phyloP scores from a whole-genome alignment of 305 asterid species.

The Andrographis paniculata region DNA sequence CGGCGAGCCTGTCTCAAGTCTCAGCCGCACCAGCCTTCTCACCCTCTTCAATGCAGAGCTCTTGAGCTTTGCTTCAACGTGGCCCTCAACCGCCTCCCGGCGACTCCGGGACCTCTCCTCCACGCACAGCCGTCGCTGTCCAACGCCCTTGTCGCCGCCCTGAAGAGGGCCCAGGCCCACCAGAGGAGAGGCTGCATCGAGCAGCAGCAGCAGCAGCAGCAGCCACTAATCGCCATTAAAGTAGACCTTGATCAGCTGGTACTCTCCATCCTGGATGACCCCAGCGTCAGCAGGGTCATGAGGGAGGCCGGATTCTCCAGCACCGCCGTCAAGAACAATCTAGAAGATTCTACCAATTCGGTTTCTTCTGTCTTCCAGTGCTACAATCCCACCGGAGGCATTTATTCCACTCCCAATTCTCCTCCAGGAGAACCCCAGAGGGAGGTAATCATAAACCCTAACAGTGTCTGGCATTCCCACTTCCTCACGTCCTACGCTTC shows the following conservation, averaged over 20 bases:
- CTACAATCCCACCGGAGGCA: conserved; percentile 49
- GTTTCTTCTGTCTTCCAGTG: conserved; percentile 47
- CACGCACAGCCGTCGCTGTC: conserved; percentile 78
- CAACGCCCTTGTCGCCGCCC: conserved; percentile 78
- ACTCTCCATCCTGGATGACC: conserved; percentile 75
- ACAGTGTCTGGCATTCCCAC: conserved; percentile 24
- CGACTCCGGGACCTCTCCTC: conserved; percentile 51
- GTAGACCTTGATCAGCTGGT: conserved; percentile 77
- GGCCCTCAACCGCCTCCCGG: conserved; percentile 76
- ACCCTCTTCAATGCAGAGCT: conserved; percentile 66
- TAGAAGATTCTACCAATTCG: conserved; percentile 34
- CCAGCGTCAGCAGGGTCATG: conserved; percentile 86
- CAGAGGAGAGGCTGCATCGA: conserved; percentile 68
- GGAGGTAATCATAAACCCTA: conserved; percentile 17
- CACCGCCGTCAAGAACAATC: conserved; percentile 41
- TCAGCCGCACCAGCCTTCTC: conserved; percentile 32
- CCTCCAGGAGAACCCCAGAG: conserved; percentile 31
- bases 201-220: conserved; percentile 49
- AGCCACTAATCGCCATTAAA: conserved; percentile 42
- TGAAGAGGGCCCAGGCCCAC: conserved; percentile 82
- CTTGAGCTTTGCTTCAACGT: conserved; percentile 83
- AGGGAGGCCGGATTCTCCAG: conserved; percentile 86
- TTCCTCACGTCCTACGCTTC: conserved; percentile 16
- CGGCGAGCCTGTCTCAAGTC: conserved; percentile 69
- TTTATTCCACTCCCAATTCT: conserved; percentile 64